Base-by-base conservation (phyloP, 768 basidiomycete species). In the Suillus alpinus region DNA sequence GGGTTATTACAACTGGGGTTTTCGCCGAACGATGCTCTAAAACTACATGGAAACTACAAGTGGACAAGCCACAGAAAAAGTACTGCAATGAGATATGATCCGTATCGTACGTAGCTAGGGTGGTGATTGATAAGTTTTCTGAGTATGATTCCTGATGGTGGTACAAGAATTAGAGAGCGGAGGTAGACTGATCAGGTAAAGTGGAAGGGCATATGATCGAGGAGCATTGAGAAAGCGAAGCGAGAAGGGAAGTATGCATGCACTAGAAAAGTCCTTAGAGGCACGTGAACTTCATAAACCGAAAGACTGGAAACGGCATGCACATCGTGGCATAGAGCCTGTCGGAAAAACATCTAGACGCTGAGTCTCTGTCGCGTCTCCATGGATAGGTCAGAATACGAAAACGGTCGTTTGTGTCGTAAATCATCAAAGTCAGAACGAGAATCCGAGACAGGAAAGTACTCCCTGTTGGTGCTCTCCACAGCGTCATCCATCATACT, bases 381-480 rank as follows among this genome's bases (percentile, higher is more conserved):
- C 58, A 59, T 36, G 62, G 67, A 59, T 20, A 26, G 56, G 31
- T 29, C 64, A 57, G 62, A 63, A 56, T 57, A n/a, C 51, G 44
- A 53, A 57, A 65, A 67, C 5, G 58, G 66, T 49, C 61, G 70
- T 51, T 71, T 75, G 58, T 65, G 65, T 18, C 67, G 53, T 57
- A 63, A 64, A 55, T 5, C 36, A 60, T 75, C 73, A 23, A 66
- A 66, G 62, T 74, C 74, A 64, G 74, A 74, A 64, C 73, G 71
- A 59, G 73, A 74, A 62, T 74, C 63, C n/a, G 73, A 74, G 32
- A 74, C 73, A 4, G 71, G 73, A 4, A 74, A 74, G 69, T 74
- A 74, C 64, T 74, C 73, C 13, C 53, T 55, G 23, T 55, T 37
- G 10, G 53, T 39, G 37, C 26, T 55, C 53, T 55, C 53, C 37